Conservation (phyloP, 108 stramenopile genomes). For the Cyclotella baltica region DNA sequence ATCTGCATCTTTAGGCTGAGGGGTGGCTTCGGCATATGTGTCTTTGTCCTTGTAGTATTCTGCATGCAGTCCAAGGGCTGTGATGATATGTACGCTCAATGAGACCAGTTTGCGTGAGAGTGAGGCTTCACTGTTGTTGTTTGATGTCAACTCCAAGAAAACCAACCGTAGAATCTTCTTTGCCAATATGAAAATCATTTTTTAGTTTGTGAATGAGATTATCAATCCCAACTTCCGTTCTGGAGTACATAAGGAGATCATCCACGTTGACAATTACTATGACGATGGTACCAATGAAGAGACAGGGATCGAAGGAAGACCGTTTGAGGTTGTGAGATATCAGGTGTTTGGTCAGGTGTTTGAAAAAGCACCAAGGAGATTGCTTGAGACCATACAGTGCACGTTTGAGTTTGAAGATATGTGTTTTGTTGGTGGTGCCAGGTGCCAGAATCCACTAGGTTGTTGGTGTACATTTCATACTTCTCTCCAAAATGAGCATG, state of each 20-base stretch:
- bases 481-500: constrained; percentile 44
- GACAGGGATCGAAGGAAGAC: constrained; percentile 53
- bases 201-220: neutral
- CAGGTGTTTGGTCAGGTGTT: constrained; percentile 26
- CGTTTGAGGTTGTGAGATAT: constrained; percentile 17
- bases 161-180: neutral
- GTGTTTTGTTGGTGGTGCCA: neutral
- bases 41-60: neutral
- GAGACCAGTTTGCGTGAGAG: constrained; percentile 50
- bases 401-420: constrained; percentile 25
- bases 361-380: constrained; percentile 50
- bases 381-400: constrained; percentile 50
- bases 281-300: constrained; percentile 37
- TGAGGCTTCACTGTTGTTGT: constrained; percentile 18
- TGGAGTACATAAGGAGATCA: constrained; percentile 13
- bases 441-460: constrained; percentile 37
- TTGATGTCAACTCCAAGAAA: constrained; percentile 59
- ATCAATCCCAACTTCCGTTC: neutral
- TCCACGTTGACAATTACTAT: constrained; percentile 36
- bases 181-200: neutral
- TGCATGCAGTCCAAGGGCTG: neutral
- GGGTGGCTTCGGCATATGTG: neutral
- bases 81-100: neutral
- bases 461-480: constrained; percentile 50
- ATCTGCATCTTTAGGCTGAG: constrained; percentile 22